Evolutionary conservation across 2,329 filamentous ascomycete species (phyloP).

Genomic region (Fusarium floridanum): DNA sequence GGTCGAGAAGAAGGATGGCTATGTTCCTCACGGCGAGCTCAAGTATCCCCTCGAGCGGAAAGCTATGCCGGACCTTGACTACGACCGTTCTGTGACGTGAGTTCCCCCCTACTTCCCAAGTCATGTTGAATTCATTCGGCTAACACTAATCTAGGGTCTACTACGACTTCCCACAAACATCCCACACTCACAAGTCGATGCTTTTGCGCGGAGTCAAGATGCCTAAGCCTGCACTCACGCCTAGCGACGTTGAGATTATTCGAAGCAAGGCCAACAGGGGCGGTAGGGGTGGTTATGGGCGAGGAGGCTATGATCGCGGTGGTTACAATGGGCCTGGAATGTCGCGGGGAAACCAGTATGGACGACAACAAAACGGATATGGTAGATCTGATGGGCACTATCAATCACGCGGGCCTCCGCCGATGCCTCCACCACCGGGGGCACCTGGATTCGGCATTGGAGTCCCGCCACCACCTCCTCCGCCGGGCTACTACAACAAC

Average conservation of each 20-base stretch:
- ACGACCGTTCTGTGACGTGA: constrained; percentile 88
- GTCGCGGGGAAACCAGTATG: constrained; percentile 36
- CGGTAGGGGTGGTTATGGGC: constrained; percentile 49
- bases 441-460: constrained; percentile 51
- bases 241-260: constrained; percentile 80
- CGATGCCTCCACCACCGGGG: constrained; percentile 51
- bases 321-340: constrained; percentile 48
- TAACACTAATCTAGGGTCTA: constrained; percentile 72
- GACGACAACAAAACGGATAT: constrained; percentile 40
- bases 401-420: constrained; percentile 17
- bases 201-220: constrained; percentile 86
- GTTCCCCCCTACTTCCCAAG: constrained; percentile 48
- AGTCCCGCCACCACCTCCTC: constrained; percentile 50
- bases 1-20: constrained; percentile 84
- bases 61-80: constrained; percentile 81
- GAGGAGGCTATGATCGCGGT: constrained; percentile 43
- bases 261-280: constrained; percentile 72
- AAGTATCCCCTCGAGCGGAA: constrained; percentile 80
- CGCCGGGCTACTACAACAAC: constrained; percentile 40
- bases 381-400: constrained; percentile 32
- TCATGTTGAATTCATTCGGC: constrained; percentile 20
- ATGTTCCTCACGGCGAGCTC: constrained; percentile 87
- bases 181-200: constrained; percentile 90
- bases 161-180: constrained; percentile 83
- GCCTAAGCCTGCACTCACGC: constrained; percentile 77